These are phyloP conservation scores for Naematelia aurantialba DNA, from an alignment of 768 basidiomycete species.

Conservation along the genomic window DNA sequence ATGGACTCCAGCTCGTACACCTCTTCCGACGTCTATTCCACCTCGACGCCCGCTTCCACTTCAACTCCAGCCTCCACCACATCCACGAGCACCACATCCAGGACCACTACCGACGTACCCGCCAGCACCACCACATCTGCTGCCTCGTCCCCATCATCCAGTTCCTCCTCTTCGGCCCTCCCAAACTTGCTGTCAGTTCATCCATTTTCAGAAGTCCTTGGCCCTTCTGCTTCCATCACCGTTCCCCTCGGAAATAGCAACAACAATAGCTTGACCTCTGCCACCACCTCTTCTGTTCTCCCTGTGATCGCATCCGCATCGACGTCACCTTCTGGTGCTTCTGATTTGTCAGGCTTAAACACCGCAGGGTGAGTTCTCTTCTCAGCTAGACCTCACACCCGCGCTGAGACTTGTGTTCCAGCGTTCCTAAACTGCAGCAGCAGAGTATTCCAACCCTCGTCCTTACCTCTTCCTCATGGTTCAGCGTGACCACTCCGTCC, in stretches of 20 bases:
- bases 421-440: background rate
- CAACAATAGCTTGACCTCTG: too few species aligned
- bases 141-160: background rate
- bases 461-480: background rate
- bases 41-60: too few species aligned
- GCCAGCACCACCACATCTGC: background rate
- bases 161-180: background rate
- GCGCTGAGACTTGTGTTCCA: background rate
- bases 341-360: background rate
- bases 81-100: too few species aligned
- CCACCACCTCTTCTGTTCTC: background rate
- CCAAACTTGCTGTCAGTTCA: background rate
- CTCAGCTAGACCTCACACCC: background rate
- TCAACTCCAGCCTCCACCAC: background rate
- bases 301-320: background rate
- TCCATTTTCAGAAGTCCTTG: background rate
- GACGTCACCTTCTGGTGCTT: too few species aligned
- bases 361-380: background rate
- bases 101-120: too few species aligned
- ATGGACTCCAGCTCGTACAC: background rate
- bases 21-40: too few species aligned
- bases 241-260: too few species aligned
- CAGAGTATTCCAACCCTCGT: background rate
- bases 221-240: background rate
- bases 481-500: background rate